These are phyloP conservation scores for Salvia rosmarinus DNA, from an alignment of 257 asterid genomes.

Conservation along the genomic window DNA sequence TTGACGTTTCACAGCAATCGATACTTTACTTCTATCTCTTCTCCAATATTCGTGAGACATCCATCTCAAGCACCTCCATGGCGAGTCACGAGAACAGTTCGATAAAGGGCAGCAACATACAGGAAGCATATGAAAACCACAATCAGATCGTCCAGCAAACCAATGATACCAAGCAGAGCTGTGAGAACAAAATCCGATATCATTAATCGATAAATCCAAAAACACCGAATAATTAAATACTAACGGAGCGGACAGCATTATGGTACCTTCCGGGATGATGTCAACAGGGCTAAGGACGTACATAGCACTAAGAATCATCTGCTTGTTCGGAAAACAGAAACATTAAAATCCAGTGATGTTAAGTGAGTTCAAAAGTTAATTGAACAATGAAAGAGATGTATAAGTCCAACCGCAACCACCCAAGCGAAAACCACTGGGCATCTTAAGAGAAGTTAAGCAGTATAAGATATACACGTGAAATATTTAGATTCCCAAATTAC, in stretches of 20 bases:
- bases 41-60: slow-evolving; percentile 11
- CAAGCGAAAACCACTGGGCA: neutral
- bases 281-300: slow-evolving; percentile 60
- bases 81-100: slow-evolving; percentile 77
- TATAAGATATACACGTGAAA: neutral
- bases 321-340: slow-evolving; percentile 26
- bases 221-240: slow-evolving; percentile 11
- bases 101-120: slow-evolving; percentile 90
- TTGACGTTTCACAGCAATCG: neutral
- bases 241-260: neutral
- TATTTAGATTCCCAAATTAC: neutral
- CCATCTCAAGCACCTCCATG: slow-evolving; percentile 65
- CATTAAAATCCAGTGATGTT: slow-evolving; percentile 21
- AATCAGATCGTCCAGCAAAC: slow-evolving; percentile 80
- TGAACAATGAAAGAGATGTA: neutral
- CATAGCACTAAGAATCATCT: slow-evolving; percentile 45
- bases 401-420: slow-evolving; percentile 10
- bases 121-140: slow-evolving; percentile 74
- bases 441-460: slow-evolving; percentile 11
- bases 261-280: slow-evolving; percentile 55
- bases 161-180: slow-evolving; percentile 74
- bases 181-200: slow-evolving; percentile 30
- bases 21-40: slow-evolving; percentile 20
- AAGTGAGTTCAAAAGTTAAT: neutral
- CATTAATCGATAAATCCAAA: neutral